A percentile compares a stretch with the other conserved stretches of the same genome.
Evolutionary conservation across 1,139 yeast species (phyloP).

Genomic region (Magnusiomyces fungicola): DNA sequence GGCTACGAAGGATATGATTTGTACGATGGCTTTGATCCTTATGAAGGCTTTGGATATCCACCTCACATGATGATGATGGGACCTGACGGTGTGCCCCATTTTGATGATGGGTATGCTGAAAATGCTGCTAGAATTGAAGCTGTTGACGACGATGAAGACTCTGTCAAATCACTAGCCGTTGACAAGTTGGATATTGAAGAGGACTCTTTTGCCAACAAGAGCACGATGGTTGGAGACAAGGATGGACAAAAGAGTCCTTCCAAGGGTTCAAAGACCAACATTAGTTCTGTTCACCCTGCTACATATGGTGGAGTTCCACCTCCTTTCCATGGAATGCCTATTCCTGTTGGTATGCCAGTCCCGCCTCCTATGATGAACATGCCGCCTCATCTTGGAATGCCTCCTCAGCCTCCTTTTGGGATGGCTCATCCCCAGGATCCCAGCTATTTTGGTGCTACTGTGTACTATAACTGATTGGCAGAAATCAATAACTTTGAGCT

Average conservation of each 20-base stretch:
- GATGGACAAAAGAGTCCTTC: background rate
- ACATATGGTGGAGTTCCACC: background rate
- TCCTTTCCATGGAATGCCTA: background rate
- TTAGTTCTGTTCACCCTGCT: background rate
- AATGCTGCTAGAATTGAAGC: background rate
- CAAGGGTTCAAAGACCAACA: background rate
- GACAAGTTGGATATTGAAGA: background rate
- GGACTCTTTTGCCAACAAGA: background rate
- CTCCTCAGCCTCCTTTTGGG: background rate
- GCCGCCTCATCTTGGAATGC: background rate
- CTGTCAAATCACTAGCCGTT: background rate
- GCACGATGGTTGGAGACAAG: background rate
- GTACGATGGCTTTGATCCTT: background rate
- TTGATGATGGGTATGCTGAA: too few relatives aligned
- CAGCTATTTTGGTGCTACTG: background rate
- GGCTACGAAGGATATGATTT: background rate
- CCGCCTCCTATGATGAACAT: background rate
- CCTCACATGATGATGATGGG: too few relatives aligned
- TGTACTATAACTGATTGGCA: background rate
- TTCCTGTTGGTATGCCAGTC: background rate
- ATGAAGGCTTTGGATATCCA: background rate
- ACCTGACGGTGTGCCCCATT: too few relatives aligned
- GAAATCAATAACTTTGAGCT: too few relatives aligned
- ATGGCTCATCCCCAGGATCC: background rate
- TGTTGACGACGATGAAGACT: background rate